A percentile compares a stretch with the other conserved stretches of the same genome.
These are phyloP conservation scores for Penicillium crystallinum DNA, from an alignment of 495 filamentous ascomycete genomes.

Conservation along the genomic window DNA sequence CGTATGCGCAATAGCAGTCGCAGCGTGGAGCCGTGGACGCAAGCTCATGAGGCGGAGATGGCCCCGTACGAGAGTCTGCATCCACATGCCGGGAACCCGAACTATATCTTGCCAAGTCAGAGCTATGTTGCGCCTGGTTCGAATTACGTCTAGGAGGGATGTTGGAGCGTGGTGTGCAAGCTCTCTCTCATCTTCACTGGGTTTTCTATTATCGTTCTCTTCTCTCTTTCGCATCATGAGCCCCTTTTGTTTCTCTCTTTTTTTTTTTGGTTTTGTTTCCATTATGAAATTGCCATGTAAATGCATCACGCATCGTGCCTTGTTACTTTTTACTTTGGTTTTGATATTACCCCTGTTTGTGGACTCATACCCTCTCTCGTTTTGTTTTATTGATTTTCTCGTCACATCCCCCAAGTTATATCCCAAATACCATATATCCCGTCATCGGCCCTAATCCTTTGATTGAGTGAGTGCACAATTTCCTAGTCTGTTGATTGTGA, in stretches of 20 bases:
- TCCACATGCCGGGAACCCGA: slow-evolving; percentile 1
- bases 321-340: neutral
- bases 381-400: neutral
- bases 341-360: neutral
- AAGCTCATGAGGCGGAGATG: slow-evolving; percentile 18
- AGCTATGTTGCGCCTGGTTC: slow-evolving; percentile 2
- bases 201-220: no score
- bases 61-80: slow-evolving; percentile 32
- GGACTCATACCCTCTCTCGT: slow-evolving; percentile 17
- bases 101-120: slow-evolving; percentile 10
- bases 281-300: slow-evolving; percentile 1
- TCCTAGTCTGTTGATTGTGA: neutral
- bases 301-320: slow-evolving; percentile 1
- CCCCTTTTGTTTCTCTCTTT: neutral
- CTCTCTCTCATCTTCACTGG: no score
- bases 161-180: no score
- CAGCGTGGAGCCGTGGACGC: slow-evolving; percentile 33
- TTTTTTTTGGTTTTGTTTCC: no score
- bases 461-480: slow-evolving; percentile 1
- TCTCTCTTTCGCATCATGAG: neutral
- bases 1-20: slow-evolving; percentile 66
- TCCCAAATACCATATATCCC: slow-evolving; percentile 2
- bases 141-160: slow-evolving; percentile 1
- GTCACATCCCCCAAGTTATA: neutral
- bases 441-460: neutral